Evolutionary conservation across 1,284 basidiomycete species (phyloP), one percentile per base, ranked within the genome.

Genomic region (Ustilago esculenta): DNA sequence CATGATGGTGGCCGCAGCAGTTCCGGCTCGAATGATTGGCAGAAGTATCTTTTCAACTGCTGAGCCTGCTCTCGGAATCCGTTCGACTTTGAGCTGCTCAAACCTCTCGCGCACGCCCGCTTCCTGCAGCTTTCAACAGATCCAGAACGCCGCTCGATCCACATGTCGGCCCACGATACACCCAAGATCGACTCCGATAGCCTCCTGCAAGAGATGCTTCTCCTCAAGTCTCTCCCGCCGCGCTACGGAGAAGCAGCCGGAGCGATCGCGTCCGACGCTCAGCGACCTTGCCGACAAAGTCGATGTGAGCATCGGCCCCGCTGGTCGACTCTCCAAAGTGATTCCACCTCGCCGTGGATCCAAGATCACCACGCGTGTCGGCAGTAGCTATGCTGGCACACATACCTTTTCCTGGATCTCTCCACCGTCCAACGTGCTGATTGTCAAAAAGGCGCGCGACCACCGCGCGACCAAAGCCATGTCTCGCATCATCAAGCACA

Each of bases 391-490:
- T 57, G 73, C 73, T 0, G 81, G 82, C n/a, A 75, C 76, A 7
- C 81, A 82, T 32, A 73, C 76, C 0, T 76, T 83, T 12, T 52
- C 65, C 23, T 83, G 82, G 82, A 51, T 74, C n/a, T 46, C 71
- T 0, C 43, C 68, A 7, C 82, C 83, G 0, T 73, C 75, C 8
- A 85, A 83, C 14, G 59, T 86, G 21, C 79, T 87, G 17, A 72
- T 86, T 8, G 81, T 86, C 21, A 85, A 85, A 65, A 86, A 87
- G 67, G 80, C 76, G 3, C 61, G 84, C 40, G 85, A 86, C 63
- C 64, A 76, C 17, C 72, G 82, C 1, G 84, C 85, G 1, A 77
- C 75, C 1, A 53, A 64, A 11, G 84, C 85, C 1, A 83, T 85
- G 76, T 68, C 77, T 5, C 59, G 73, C 24, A 79, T 86, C 29